Percentiles rank a stretch among this genome's conserved stretches.
Conservation (phyloP, 768 basidiomycete genomes). For the Agaricus bisporus region DNA sequence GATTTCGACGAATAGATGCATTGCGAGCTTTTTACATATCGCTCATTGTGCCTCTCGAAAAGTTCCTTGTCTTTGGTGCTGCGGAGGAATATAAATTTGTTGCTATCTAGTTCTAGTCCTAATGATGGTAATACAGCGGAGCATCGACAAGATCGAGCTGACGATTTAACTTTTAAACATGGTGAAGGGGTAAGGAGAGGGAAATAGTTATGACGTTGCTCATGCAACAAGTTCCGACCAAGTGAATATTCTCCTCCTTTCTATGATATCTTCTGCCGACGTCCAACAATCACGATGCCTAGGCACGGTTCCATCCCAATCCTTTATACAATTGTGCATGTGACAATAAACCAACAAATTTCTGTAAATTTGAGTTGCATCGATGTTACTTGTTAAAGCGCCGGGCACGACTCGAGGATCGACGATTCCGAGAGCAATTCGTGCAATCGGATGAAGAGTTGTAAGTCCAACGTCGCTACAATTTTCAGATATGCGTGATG, state of each 20-base stretch:
- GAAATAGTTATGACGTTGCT: not conserved
- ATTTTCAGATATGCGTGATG: not conserved
- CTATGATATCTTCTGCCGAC: conserved; percentile 6
- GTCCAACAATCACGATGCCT: conserved; percentile 5
- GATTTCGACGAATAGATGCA: too few relatives aligned
- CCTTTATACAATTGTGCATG: not conserved
- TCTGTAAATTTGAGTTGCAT: not conserved
- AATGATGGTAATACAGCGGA: too few relatives aligned
- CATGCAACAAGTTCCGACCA: conserved; percentile 2
- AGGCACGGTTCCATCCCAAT: conserved; percentile 4
- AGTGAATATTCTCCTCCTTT: not conserved
- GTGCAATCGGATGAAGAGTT: conserved; percentile 3
- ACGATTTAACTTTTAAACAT: too few relatives aligned
- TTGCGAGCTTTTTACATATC: too few relatives aligned
- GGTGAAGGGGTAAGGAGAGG: too few relatives aligned
- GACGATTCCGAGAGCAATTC: conserved; percentile 3
- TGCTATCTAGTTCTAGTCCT: too few relatives aligned
- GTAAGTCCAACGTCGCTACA: not conserved
- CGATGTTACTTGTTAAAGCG: not conserved
- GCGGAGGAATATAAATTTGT: too few relatives aligned
- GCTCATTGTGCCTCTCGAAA: too few relatives aligned
- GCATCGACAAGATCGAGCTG: too few relatives aligned
- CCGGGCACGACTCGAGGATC: conserved; percentile 6
- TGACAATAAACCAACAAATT: conserved; percentile 2
- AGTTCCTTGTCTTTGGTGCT: too few relatives aligned